Conservation (phyloP, 352 stramenopile species). For the Pythium insidiosum region DNA sequence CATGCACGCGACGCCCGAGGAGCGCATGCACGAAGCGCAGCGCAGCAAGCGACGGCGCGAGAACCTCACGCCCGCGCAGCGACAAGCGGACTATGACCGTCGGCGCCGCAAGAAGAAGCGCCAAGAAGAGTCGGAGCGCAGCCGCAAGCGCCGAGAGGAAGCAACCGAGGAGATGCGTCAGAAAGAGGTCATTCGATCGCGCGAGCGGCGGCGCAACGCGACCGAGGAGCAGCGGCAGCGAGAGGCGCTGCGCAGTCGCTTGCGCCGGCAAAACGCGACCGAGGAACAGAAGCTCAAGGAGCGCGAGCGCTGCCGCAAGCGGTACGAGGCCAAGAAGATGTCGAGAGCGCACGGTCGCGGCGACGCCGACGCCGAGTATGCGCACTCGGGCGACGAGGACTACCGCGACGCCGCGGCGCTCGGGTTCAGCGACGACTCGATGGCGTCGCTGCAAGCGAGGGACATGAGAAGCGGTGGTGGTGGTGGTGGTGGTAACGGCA, state of each 20-base stretch:
- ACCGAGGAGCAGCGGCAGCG: constrained; percentile 53
- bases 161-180: constrained; percentile 29
- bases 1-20: constrained; percentile 33
- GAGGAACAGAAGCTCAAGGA: constrained; percentile 53
- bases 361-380: no score
- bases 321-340: constrained; percentile 63
- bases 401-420: constrained; percentile 6
- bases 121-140: constrained; percentile 36
- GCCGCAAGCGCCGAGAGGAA: constrained; percentile 35
- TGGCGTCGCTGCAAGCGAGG: constrained; percentile 19
- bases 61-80: constrained; percentile 49
- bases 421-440: constrained; percentile 4
- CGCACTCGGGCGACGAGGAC: neutral
- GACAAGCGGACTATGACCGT: constrained; percentile 56
- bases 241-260: constrained; percentile 51
- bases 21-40: constrained; percentile 34
- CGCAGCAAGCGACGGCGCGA: constrained; percentile 55
- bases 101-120: constrained; percentile 49
- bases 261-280: constrained; percentile 44
- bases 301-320: constrained; percentile 52
- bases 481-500: no score
- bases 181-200: constrained; percentile 49
- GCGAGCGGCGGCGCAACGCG: constrained; percentile 48
- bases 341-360: no score
- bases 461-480: no score